Percentiles rank a stretch among this genome's conserved stretches.
phyloP scores from a whole-genome alignment of 2,329 filamentous ascomycete species.

The Sarocladiaceae sp. region DNA sequence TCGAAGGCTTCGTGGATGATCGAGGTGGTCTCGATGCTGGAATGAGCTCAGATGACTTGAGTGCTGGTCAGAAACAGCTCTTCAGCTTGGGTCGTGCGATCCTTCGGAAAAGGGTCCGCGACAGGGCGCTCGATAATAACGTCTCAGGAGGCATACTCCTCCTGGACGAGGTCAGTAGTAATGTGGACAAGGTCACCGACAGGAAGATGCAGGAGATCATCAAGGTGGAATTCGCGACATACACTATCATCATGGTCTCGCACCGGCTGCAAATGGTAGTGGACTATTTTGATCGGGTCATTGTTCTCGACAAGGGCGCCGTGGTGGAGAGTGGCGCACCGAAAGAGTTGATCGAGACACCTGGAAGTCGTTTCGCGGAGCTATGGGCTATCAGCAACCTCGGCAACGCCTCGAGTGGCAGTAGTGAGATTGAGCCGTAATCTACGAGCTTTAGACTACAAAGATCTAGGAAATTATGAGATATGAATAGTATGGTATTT shows the following conservation, averaged over 20 bases:
- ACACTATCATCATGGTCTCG: conserved; percentile 51
- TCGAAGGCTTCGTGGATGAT: conserved; percentile 26
- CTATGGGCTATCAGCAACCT: conserved; percentile 20
- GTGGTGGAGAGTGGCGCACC: conserved; percentile 35
- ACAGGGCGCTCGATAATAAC: background rate
- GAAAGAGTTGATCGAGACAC: conserved; percentile 17
- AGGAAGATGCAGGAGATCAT: conserved; percentile 37
- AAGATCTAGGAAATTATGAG: too few species aligned
- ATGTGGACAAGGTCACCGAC: conserved; percentile 38
- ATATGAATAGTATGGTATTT: background rate
- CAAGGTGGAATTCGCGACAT: conserved; percentile 30
- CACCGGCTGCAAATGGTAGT: conserved; percentile 46
- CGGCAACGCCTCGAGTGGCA: background rate
- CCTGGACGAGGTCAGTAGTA: conserved; percentile 39
- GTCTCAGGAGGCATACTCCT: conserved; percentile 24
- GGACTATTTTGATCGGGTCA: conserved; percentile 43
- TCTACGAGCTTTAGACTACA: too few species aligned
- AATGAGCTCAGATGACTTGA: conserved; percentile 45
- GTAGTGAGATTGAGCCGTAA: background rate
- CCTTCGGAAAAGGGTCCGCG: conserved; percentile 33
- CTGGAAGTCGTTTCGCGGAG: conserved; percentile 25
- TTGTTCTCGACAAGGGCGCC: conserved; percentile 44
- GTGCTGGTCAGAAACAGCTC: conserved; percentile 59
- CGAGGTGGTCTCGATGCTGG: conserved; percentile 28
- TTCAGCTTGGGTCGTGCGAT: conserved; percentile 60